These are phyloP conservation scores for Trichophyton benhamiae DNA, from an alignment of 2,329 filamentous ascomycete species.

Conservation along the genomic window DNA sequence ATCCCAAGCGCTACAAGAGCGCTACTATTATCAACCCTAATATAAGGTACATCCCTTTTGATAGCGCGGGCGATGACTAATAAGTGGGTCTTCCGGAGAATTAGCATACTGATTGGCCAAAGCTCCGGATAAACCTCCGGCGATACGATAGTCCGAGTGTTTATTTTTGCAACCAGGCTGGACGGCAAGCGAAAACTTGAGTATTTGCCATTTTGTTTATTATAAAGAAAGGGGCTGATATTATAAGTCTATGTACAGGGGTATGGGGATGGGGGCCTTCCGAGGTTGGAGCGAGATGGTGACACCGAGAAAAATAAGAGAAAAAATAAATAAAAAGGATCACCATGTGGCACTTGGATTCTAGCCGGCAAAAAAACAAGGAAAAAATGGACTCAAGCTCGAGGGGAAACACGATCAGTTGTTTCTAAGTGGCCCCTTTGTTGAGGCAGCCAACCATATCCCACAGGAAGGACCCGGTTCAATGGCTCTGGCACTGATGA, in stretches of 20 bases:
- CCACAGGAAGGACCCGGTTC: background rate
- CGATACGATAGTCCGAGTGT: background rate
- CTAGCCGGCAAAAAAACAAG: background rate
- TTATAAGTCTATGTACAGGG: background rate
- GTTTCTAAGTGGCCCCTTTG: background rate
- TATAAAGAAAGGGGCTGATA: background rate
- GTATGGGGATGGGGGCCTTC: background rate
- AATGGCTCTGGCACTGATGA: background rate
- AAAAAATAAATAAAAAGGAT: background rate
- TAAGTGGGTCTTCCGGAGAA: background rate
- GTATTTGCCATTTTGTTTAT: background rate
- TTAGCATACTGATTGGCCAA: background rate
- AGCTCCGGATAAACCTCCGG: background rate
- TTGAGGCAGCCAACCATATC: background rate
- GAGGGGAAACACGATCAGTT: background rate
- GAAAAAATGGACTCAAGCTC: background rate
- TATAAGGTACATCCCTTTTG: background rate
- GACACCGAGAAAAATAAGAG: too few species aligned
- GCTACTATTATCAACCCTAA: background rate
- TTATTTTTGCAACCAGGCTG: background rate
- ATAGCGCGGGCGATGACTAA: background rate
- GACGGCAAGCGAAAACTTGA: background rate
- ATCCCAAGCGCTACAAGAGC: background rate
- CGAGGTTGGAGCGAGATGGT: background rate
- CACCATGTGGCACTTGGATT: slow-evolving; percentile 1